Evolutionary conservation across 176 grass and related monocot species (phyloP).

Genomic region (Calamus simplicifolius): DNA sequence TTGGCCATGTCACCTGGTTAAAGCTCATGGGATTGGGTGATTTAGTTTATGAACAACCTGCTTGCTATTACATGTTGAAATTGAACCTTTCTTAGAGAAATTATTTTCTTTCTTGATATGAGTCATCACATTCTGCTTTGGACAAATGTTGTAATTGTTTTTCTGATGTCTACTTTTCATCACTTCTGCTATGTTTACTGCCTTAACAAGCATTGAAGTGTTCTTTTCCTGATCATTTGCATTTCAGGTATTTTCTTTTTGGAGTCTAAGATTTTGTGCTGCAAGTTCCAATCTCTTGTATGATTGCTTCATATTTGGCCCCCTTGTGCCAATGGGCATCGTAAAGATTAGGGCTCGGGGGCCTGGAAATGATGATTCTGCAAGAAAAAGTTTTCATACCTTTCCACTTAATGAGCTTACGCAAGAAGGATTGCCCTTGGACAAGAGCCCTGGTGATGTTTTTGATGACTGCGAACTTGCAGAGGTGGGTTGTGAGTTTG

Average conservation of each 20-base stretch:
- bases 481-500: constrained; percentile 60
- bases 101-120: too few species aligned
- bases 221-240: not conserved
- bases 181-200: too few species aligned
- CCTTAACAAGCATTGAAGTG: too few species aligned
- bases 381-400: not conserved
- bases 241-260: constrained; percentile 23
- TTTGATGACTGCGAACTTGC: constrained; percentile 34
- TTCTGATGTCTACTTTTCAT: too few species aligned
- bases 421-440: constrained; percentile 29
- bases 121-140: too few species aligned
- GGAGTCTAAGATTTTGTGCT: constrained; percentile 10
- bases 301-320: constrained; percentile 16
- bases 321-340: constrained; percentile 54
- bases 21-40: too few species aligned
- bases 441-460: constrained; percentile 29
- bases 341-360: constrained; percentile 26
- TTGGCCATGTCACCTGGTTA: too few species aligned
- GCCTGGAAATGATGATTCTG: constrained; percentile 3
- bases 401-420: constrained; percentile 25
- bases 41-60: too few species aligned
- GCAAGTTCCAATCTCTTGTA: constrained; percentile 12
- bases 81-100: too few species aligned
- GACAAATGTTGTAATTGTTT: too few species aligned
- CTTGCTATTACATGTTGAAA: too few species aligned